Evolutionary conservation across 306 rosid species (phyloP), one percentile per base, ranked within the genome.

Genomic region (Cotoneaster glaucophyllus): DNA sequence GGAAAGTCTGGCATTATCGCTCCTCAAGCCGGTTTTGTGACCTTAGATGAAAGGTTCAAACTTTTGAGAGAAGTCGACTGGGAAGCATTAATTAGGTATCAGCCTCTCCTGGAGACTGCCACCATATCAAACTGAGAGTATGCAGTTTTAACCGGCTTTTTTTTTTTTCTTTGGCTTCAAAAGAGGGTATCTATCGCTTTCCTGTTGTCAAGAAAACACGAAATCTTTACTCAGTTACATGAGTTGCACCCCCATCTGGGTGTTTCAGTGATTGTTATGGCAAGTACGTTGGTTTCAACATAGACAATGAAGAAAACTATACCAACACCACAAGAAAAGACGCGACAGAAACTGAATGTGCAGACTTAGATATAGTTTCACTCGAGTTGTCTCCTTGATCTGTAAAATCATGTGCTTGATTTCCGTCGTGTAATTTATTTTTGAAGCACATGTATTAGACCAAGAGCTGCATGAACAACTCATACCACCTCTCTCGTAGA

Each of bases 41-140:
- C 92, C 13, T 28, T 95, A 72, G 84, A 79, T 61, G 92, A 85
- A 50, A 88, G 97, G 83, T 86, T 92, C 56, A 80, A 86, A 75
- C 67, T 81, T 64, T 85, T 92, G 78, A 75, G 88, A 71, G 76
- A 88, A 79, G 66, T 90, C 53, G 81, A 92, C 82, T 95, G 98
- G 98, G 93, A 89, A 53, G 75, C 91, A 32, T 57, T 92, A 39
- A 79, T 39, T 83, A 77, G 85, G 78, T 90, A 84, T 45, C 87
- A 66, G 44, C 84, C 86, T 66, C 70, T 79, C 52, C 57, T 76
- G 65, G 96, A 85, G 80, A 76, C 87, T 8, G 84, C 87, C 63
- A 39, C 86, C 39, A 28, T 85, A 64, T 85, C 75, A 43, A 81
- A 50, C 56, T 77, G 81, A 81, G 74, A 56, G 44, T 72, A 21